Evolutionary conservation across 2,329 filamentous ascomycete genomes (phyloP), one percentile per base, ranked within the genome.

Genomic region (Sporothrix variecibatus): DNA sequence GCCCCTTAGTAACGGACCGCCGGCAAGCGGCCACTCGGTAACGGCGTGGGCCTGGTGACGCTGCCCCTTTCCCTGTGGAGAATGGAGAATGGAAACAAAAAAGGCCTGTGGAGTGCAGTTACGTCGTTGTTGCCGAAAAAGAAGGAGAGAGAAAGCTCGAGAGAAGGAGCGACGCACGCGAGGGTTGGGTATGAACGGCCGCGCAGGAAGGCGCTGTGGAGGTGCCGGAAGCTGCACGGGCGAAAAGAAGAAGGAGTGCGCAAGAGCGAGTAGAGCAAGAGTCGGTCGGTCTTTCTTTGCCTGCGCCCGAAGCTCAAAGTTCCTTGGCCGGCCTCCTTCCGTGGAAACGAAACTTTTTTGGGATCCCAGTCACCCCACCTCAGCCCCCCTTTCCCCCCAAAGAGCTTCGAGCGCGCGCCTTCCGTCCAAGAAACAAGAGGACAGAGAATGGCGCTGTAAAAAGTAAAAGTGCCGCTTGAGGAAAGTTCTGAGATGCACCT

Each of bases 321-420:
- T 51, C 15, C 64, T 68, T 49, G 40, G 64, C 43, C 64, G 43
- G 65, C 65, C 26, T 68, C 65, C 65, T 31, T 68, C 65, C 65
- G 65, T 51, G 17, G 26, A 51, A 34, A 34, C 40, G 15, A 34
- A 9, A 5, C 65, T 68, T 15, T 68, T 15, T 26, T 28, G 64
- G 40, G 43, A n/a, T 34, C 65, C 46, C 23, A 67, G 43, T 68
- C 65, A 51, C 65, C 65, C 65, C 65, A 68, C 65, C 46, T 40
- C 11, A 43, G 11, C 38, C 23, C 38, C 62, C 38, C 62, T 20
- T 20, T 8, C 34, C 34, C 34, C 2, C 38, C 38, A 67, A 28
- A 28, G 38, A 67, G n/a, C 65, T 23, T 51, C 43, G 65, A 28
- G 26, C 60, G 60, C 60, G 60, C 28, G 65, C 65, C 43, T 68